Percentiles rank a stretch among this genome's conserved stretches.
Evolutionary conservation across 2,329 filamentous ascomycete species (phyloP).

Genomic region (Exophiala bonariae): DNA sequence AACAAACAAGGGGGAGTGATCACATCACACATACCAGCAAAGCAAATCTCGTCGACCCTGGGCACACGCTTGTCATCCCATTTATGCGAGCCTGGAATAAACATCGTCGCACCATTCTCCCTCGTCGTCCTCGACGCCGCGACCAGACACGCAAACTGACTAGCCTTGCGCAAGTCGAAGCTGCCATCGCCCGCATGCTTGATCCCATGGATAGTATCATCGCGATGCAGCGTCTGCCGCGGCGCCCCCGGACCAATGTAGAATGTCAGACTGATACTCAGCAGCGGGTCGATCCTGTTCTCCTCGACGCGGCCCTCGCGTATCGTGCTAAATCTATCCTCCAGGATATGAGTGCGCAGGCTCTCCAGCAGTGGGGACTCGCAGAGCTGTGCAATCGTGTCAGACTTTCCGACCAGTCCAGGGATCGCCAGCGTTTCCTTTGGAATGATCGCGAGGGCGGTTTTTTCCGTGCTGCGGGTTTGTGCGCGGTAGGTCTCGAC

Average conservation of each 20-base stretch:
- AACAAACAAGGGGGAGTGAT: too few relatives aligned
- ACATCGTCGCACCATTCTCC: constrained; percentile 50
- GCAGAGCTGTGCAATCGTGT: constrained; percentile 21
- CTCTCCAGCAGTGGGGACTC: constrained; percentile 28
- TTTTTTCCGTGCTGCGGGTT: constrained; percentile 9
- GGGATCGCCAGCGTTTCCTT: constrained; percentile 25
- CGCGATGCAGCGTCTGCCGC: constrained; percentile 37
- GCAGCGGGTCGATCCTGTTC: constrained; percentile 27
- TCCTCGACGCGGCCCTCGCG: constrained; percentile 28
- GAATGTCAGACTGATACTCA: constrained; percentile 33
- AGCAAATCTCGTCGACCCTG: constrained; percentile 33
- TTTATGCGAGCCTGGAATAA: constrained; percentile 51
- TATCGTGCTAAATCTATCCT: constrained; percentile 26
- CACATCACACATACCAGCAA: constrained; percentile 35
- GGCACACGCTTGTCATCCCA: constrained; percentile 30
- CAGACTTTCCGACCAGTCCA: constrained; percentile 33
- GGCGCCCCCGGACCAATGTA: constrained; percentile 33
- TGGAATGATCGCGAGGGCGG: constrained; percentile 17
- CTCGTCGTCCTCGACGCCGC: constrained; percentile 35
- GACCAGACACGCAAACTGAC: constrained; percentile 26
- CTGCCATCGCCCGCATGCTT: constrained; percentile 21
- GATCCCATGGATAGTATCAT: constrained; percentile 36
- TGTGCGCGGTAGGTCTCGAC: constrained; percentile 12
- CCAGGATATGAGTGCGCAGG: constrained; percentile 29
- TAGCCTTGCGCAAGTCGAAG: constrained; percentile 30